Percentiles rank a stretch among this genome's conserved stretches.
phyloP scores from a whole-genome alignment of 2,329 filamentous ascomycete species.

The Tolypocladium tundrense region DNA sequence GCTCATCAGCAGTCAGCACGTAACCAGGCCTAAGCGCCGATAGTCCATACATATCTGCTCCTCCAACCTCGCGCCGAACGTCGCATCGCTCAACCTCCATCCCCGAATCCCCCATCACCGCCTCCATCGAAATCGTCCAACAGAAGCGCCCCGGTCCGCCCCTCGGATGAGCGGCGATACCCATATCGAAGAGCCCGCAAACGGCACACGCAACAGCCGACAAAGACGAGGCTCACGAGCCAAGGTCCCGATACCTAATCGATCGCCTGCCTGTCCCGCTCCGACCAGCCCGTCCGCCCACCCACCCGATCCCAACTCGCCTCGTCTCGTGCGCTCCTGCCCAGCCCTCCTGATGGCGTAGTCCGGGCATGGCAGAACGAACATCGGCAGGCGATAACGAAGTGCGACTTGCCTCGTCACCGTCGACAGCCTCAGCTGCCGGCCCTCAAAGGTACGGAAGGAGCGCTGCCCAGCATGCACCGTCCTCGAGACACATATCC shows the following conservation, averaged over 20 bases:
- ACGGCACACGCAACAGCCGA: neutral
- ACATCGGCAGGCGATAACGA: slow-evolving; percentile 45
- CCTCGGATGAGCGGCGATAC: neutral
- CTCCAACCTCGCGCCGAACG: neutral
- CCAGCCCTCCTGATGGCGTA: slow-evolving; percentile 48
- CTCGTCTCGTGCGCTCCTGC: slow-evolving; percentile 5
- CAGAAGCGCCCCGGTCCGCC: neutral
- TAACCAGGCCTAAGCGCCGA: neutral
- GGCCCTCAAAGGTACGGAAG: slow-evolving; percentile 13
- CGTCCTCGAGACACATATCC: neutral
- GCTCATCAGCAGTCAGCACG: neutral
- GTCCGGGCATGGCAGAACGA: slow-evolving; percentile 56
- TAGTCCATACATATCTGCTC: neutral
- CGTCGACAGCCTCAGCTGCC: slow-evolving; percentile 21
- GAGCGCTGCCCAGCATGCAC: neutral
- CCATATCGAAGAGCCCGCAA: neutral
- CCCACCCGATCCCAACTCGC: neutral
- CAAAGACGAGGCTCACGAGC: neutral
- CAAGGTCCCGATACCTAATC: neutral
- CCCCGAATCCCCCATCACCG: neutral
- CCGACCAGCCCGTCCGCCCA: neutral
- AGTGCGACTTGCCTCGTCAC: slow-evolving; percentile 38
- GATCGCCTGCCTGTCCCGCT: neutral
- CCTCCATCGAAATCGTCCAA: neutral
- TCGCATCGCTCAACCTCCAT: neutral